Evolutionary conservation across 495 filamentous ascomycete species (phyloP).

Genomic region (Chaetomidium leptoderma): DNA sequence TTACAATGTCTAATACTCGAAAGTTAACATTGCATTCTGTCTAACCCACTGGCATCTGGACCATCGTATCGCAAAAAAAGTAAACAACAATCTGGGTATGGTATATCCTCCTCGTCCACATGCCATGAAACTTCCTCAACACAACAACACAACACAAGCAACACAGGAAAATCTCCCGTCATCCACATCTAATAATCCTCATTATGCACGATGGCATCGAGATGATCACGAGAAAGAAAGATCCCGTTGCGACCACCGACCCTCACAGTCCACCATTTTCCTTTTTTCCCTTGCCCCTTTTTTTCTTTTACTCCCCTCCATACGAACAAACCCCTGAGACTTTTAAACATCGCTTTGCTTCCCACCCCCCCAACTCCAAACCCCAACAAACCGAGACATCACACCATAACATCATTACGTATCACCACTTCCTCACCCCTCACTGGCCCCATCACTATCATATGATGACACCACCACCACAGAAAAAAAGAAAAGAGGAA

Average conservation of each 20-base stretch:
- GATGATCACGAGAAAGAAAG: no score
- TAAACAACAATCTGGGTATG: conserved; percentile 13
- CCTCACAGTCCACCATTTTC: not conserved
- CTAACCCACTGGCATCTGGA: no score
- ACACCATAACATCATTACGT: not conserved
- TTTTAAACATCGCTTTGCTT: not conserved
- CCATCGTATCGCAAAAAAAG: no score
- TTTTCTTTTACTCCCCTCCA: no score
- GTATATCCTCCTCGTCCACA: conserved; percentile 11
- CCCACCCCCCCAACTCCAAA: conserved; percentile 9
- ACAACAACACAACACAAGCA: not conserved
- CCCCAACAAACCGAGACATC: not conserved
- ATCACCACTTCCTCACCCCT: not conserved
- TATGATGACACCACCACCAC: not conserved
- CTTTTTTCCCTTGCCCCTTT: not conserved
- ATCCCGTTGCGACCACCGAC: no score
- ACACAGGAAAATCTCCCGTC: not conserved
- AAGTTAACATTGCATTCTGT: not conserved
- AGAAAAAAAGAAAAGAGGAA: not conserved
- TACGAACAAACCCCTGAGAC: no score
- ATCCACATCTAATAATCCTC: not conserved
- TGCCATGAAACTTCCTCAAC: not conserved
- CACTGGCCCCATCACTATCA: no score
- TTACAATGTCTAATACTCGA: no score
- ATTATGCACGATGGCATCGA: no score